Percentiles rank a stretch among this genome's conserved stretches.
These are phyloP conservation scores for Sporothrix curviconia DNA, from an alignment of 2,329 filamentous ascomycete genomes.

Conservation along the genomic window DNA sequence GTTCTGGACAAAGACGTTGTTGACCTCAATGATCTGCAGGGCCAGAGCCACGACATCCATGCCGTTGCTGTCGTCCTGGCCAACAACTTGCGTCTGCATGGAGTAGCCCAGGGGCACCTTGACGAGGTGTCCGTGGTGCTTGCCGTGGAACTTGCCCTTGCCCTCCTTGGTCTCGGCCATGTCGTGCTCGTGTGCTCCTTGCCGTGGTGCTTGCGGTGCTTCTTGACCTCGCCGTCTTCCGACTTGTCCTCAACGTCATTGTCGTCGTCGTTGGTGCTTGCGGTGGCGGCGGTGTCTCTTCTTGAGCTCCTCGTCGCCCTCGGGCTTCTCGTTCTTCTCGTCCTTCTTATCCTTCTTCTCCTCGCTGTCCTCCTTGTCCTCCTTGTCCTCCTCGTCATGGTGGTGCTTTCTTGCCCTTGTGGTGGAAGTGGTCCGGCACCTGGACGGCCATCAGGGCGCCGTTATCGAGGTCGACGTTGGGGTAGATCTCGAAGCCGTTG, in stretches of 20 bases:
- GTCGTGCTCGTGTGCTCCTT: too few relatives aligned
- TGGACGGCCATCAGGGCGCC: conserved; percentile 41
- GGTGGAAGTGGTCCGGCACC: conserved; percentile 30
- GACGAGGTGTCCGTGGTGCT: conserved; percentile 13
- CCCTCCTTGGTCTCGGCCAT: too few relatives aligned
- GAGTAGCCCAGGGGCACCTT: conserved; percentile 43
- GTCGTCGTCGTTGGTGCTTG: conserved; percentile 16
- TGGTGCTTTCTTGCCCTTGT: background rate
- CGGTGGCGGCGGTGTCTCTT: background rate
- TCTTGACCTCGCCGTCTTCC: conserved; percentile 4
- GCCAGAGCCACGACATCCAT: conserved; percentile 48
- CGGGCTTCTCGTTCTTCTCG: background rate
- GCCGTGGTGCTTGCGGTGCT: conserved; percentile 8
- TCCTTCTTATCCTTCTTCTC: conserved; percentile 22
- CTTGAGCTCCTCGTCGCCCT: conserved; percentile 1
- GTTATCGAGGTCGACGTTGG: conserved; percentile 41
- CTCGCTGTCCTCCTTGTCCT: conserved; percentile 11
- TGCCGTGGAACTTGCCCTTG: background rate
- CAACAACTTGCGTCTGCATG: conserved; percentile 36
- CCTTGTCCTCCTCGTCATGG: conserved; percentile 15
- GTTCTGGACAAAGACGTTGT: conserved; percentile 46
- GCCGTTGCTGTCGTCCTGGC: conserved; percentile 44
- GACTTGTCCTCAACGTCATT: conserved; percentile 8
- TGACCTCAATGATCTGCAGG: conserved; percentile 55
- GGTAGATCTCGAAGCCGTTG: conserved; percentile 57